Percentiles rank a stretch among this genome's conserved stretches.
Conservation (phyloP, 2,329 filamentous ascomycete species). For the Calonectria honghensis region DNA sequence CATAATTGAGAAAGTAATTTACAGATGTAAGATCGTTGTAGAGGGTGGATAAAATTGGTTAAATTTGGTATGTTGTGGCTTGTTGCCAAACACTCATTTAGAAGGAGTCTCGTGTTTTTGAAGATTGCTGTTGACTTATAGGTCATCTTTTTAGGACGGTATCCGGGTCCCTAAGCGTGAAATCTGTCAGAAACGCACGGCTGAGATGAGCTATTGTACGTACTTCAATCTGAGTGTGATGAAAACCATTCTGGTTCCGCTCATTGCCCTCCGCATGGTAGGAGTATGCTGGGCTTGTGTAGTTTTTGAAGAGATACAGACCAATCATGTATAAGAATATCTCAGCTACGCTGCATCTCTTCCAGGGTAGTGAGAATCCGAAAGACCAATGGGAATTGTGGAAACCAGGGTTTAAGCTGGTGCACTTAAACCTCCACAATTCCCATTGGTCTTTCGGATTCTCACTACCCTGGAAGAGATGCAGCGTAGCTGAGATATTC, state of each 20-base stretch:
- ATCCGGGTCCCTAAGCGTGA: neutral
- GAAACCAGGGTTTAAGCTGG: too few relatives aligned
- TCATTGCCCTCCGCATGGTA: neutral
- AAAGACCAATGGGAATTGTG: too few relatives aligned
- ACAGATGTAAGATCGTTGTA: neutral
- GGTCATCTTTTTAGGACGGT: slow-evolving; percentile 13
- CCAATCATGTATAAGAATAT: too few relatives aligned
- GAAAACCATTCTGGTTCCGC: neutral
- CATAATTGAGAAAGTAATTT: neutral
- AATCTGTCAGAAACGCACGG: neutral
- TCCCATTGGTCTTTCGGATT: too few relatives aligned
- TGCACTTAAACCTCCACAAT: too few relatives aligned
- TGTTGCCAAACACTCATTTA: neutral
- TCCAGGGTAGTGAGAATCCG: too few relatives aligned
- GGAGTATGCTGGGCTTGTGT: too few relatives aligned
- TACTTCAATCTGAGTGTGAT: neutral
- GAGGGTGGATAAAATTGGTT: neutral
- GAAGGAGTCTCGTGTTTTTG: neutral
- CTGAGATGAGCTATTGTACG: neutral
- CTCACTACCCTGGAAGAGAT: too few relatives aligned
- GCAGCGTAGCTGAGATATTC: neutral
- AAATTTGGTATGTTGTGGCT: neutral
- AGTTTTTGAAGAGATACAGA: too few relatives aligned
- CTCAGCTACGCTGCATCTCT: neutral
- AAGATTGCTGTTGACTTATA: neutral